Evolutionary conservation across 2,329 filamentous ascomycete species (phyloP), one percentile per base, ranked within the genome.

Genomic region (Didymosphaeria variabile): DNA sequence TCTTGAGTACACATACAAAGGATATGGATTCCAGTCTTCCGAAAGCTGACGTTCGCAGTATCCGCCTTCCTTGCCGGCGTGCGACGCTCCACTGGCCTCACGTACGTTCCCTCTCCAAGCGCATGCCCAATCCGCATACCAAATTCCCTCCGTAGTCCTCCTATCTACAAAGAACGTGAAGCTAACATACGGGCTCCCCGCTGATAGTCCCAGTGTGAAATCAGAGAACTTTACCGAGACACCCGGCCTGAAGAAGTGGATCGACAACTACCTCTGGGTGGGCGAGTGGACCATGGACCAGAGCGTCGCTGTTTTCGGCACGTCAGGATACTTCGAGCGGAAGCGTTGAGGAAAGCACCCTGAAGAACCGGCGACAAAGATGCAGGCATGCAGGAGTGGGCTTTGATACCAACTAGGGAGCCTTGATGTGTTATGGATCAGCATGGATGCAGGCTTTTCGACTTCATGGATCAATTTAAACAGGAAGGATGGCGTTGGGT

Each of bases 261-360:
- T 98, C 68, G 91, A 94, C 75, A 94, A 91, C 78, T 98, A 98
- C 79, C 88, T 98, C 46, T 93, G 93, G 65, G 90, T 97, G 19
- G 95, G 95, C 71, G 95, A 99, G 83, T 97, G 93, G 88, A 91
- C 97, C 67, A 97, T 99, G 93, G 95, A 99, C 80, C 91, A 96
- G 83, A 96, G 93, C 32, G 93, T 98, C 34, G 94, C 94, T 44
- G 87, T 98, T 59, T 92, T 97, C 77, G 91, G 93, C 45, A 90
- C 91, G 52, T 96, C 92, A 76, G 87, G 90, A 62, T 99, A 89
- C 81, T 99, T 99, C 78, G 94, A 97, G 83, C 88, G 95, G 75
- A 94, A 88, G 79, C 88, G 94, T 52, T 77, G 55, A 29, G 7
- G 46, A 32, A n/a, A n/a, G n/a, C 47, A 32, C n/a, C 8, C 6